Evolutionary conservation across 768 basidiomycete genomes (phyloP).

Genomic region (Mycena indigotica): DNA sequence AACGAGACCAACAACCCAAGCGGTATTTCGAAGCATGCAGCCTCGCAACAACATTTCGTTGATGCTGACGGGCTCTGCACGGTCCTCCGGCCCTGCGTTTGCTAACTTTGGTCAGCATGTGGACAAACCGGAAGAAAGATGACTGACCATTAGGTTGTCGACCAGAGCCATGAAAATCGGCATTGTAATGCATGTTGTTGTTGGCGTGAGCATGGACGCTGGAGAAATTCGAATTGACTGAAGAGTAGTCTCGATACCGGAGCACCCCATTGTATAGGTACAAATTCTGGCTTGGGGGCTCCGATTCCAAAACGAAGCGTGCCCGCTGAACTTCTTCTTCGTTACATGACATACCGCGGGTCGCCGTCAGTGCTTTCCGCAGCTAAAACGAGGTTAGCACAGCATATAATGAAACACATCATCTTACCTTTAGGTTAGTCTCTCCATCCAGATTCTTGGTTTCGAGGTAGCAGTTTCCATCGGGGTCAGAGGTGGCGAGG

Average conservation of each 20-base stretch:
- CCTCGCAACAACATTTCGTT: conserved; percentile 93
- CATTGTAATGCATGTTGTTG: conserved; percentile 5
- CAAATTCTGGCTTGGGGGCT: conserved; percentile 91
- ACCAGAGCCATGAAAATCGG: conserved; percentile 8
- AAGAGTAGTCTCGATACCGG: conserved; percentile 47
- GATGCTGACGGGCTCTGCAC: conserved; percentile 71
- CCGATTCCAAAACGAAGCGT: conserved; percentile 87
- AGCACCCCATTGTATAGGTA: conserved; percentile 89
- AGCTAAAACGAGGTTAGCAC: conserved; percentile 35
- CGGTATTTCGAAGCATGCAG: conserved; percentile 84
- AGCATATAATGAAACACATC: background rate
- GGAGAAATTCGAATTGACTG: conserved; percentile 10
- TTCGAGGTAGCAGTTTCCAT: conserved; percentile 92
- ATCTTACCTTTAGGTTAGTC: conserved; percentile 78
- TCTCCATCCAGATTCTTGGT: conserved; percentile 99
- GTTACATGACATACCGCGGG: conserved; percentile 62
- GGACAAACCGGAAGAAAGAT: background rate
- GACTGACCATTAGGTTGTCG: background rate
- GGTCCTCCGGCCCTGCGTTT: conserved; percentile 6
- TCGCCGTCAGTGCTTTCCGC: conserved; percentile 74
- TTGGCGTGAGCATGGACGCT: conserved; percentile 14
- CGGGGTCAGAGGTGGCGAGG: conserved; percentile 87
- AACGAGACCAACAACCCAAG: conserved; percentile 93
- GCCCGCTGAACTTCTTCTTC: conserved; percentile 92
- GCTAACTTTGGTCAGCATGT: background rate